Base-by-base conservation (phyloP, 176 grass and related monocot species). In the Saccharum officinarum region DNA sequence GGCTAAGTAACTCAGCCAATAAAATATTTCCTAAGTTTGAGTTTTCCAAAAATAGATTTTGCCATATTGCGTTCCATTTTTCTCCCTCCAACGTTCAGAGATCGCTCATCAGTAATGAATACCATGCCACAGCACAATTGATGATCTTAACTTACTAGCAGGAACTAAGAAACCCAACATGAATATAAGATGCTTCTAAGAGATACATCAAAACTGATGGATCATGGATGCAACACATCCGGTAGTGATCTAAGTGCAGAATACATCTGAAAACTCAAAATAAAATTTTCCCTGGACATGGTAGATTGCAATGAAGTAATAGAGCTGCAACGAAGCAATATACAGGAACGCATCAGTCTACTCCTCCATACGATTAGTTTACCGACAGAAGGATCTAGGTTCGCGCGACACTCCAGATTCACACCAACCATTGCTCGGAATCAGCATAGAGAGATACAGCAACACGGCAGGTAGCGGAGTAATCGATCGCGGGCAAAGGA, bases 231-330 rank as follows among this genome's bases (percentile, higher is more conserved):
- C 59, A 36, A 7, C 25, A 77, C 62, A 38, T 44, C n/a, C 14
- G 5, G 14, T 17, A 50, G 18, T 9, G 63, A 89, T 36, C 33
- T n/a, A 3, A 71, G 12, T 57, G 7, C 9, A 26, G 71, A 37
- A 66, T 42, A 77, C 38, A 54, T 45, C 75, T 57, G 13, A 52
- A 81, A 77, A 39, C 17, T 50, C 39, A 52, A 64, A 42, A 81
- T 23, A 20, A 71, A 41, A 70, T n/a, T 38, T 70, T 50, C n/a
- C 22, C 64, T 23, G 36, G 17, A 38, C 11, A 63, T 45, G 3
- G 33, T 44, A 12, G 28, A 69, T 38, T 52, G 18, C 44, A 37
- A 36, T 13, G n/a, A 22, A 39, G 49, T 55, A 38, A 17, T 17
- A 8, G 13, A 82, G 79, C 45, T 4, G 49, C 47, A 28, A 82